Evolutionary conservation across 495 filamentous ascomycete species (phyloP).

Genomic region (Trichocladium antarcticum): DNA sequence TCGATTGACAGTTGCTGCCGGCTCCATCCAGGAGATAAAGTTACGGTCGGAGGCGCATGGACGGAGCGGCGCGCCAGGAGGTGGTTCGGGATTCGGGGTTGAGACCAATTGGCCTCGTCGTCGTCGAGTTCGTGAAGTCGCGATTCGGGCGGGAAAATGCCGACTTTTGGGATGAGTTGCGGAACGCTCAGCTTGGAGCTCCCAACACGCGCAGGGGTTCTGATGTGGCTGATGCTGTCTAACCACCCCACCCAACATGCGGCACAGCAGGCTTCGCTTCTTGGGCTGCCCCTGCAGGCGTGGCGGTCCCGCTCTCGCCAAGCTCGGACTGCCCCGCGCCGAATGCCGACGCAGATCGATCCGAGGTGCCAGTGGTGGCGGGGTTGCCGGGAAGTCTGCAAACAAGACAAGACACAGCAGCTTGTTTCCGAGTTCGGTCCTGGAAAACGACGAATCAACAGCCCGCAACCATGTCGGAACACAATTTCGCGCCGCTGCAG

Average conservation of each 20-base stretch:
- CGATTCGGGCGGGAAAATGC: neutral
- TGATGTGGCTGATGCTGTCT: neutral
- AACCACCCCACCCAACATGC: neutral
- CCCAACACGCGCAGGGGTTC: neutral
- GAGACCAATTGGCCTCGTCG: constrained; percentile 1
- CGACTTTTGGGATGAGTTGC: neutral
- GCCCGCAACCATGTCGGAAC: constrained; percentile 15
- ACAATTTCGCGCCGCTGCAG: constrained; percentile 60
- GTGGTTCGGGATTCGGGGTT: neutral
- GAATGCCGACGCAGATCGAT: neutral
- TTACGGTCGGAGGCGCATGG: neutral
- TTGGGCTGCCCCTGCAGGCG: constrained; percentile 1
- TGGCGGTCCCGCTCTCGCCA: neutral
- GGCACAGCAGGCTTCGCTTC: neutral
- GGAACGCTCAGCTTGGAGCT: neutral
- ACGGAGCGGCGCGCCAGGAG: neutral
- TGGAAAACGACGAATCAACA: neutral
- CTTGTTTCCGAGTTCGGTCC: too few relatives aligned
- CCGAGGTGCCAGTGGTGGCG: too few relatives aligned
- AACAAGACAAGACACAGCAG: neutral
- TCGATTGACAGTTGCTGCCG: constrained; percentile 1
- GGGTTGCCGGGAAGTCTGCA: neutral
- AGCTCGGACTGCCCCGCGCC: constrained; percentile 3
- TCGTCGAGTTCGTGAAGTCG: neutral
- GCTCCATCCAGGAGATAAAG: constrained; percentile 2